These are phyloP conservation scores for Ceratobasidium sp. DNA, from an alignment of 1,284 basidiomycete genomes.

Conservation along the genomic window DNA sequence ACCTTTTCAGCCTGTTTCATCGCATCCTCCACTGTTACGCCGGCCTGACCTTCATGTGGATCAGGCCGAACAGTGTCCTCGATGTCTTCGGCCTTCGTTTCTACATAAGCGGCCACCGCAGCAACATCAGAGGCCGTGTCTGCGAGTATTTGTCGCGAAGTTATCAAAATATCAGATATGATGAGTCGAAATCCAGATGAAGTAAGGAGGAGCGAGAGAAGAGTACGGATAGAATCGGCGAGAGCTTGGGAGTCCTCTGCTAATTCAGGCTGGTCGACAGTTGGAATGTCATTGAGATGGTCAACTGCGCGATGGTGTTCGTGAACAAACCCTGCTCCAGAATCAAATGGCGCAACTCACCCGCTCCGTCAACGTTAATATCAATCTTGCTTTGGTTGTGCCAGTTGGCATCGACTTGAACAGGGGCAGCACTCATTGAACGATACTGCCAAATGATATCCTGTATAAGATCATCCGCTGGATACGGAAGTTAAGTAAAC, in stretches of 20 bases:
- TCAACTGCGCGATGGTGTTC: constrained; percentile 12
- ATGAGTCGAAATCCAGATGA: constrained; percentile 58
- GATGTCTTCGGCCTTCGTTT: constrained; percentile 50
- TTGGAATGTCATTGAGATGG: constrained; percentile 45
- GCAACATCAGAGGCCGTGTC: constrained; percentile 53
- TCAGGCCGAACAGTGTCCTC: constrained; percentile 43
- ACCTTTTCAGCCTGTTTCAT: constrained; percentile 26
- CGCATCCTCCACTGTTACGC: constrained; percentile 34
- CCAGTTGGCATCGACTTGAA: constrained; percentile 46
- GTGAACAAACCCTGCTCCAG: not conserved
- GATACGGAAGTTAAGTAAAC: not conserved
- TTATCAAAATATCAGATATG: constrained; percentile 52
- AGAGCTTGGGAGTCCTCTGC: constrained; percentile 51
- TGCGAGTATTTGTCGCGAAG: constrained; percentile 53
- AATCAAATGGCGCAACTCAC: constrained; percentile 1
- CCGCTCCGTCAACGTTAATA: constrained; percentile 41
- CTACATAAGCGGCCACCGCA: constrained; percentile 48
- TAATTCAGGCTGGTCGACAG: constrained; percentile 48
- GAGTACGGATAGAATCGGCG: constrained; percentile 49
- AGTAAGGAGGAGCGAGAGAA: constrained; percentile 53
- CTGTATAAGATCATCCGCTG: constrained; percentile 59
- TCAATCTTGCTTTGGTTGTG: constrained; percentile 43
- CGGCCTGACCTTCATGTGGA: constrained; percentile 29
- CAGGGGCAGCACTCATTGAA: constrained; percentile 45
- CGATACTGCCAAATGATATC: constrained; percentile 53